Evolutionary conservation across 2,329 filamentous ascomycete species (phyloP).

Genomic region (Penicillium glabrum): DNA sequence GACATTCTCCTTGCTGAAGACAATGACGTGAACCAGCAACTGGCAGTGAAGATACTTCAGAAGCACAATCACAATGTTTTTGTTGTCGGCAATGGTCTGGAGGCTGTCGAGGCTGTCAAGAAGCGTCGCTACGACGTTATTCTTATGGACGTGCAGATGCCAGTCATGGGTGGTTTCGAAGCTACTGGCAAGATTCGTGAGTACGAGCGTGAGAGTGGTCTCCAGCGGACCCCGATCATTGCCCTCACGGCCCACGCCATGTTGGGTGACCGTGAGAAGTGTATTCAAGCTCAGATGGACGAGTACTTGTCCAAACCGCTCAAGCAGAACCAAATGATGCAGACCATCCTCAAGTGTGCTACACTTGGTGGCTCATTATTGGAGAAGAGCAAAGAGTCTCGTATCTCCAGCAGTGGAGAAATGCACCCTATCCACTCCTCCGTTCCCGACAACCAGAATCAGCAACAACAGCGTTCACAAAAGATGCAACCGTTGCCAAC

Average conservation of each 20-base stretch:
- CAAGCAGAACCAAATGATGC: constrained; percentile 95
- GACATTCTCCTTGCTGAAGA: constrained; percentile 95
- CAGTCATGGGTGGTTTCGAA: constrained; percentile 99
- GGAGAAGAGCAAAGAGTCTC: constrained; percentile 45
- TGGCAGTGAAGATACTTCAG: constrained; percentile 94
- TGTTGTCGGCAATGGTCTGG: constrained; percentile 91
- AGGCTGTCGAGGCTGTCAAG: constrained; percentile 90
- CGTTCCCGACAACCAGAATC: constrained; percentile 39
- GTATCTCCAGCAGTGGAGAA: constrained; percentile 41
- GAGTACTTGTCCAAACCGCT: constrained; percentile 96
- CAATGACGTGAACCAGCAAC: constrained; percentile 93
- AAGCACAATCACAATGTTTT: constrained; percentile 74
- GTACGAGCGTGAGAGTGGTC: constrained; percentile 79
- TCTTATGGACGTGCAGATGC: constrained; percentile 99
- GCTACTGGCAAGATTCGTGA: constrained; percentile 95
- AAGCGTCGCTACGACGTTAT: constrained; percentile 93
- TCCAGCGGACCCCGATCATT: constrained; percentile 89
- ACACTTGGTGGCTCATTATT: constrained; percentile 66
- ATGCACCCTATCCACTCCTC: constrained; percentile 35
- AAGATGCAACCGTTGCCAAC: constrained; percentile 17
- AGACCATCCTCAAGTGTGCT: constrained; percentile 95
- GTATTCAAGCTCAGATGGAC: constrained; percentile 98
- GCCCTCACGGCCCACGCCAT: constrained; percentile 97
- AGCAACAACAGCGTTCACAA: constrained; percentile 20
- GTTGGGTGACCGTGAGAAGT: constrained; percentile 97